phyloP scores from a whole-genome alignment of 805 yeast genomes.

The Monosporozyma yasuniensis region DNA sequence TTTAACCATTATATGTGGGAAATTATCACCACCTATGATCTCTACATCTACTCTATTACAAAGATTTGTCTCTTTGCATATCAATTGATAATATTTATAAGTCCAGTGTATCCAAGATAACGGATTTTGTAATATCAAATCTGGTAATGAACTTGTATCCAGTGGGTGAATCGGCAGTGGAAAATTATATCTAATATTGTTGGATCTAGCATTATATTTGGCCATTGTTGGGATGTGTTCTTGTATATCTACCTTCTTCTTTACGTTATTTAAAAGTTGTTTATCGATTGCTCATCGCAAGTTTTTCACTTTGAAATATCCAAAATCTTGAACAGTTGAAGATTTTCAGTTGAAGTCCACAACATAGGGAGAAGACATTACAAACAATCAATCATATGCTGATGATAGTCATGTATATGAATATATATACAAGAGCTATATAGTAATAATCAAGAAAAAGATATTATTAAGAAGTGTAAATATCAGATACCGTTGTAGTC shows the following conservation, averaged over 20 bases:
- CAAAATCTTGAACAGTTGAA: no score
- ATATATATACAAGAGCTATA: background rate
- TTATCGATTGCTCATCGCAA: background rate
- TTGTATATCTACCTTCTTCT: background rate
- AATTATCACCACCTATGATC: conserved; percentile 30
- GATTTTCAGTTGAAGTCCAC: no score
- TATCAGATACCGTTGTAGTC: conserved; percentile 98
- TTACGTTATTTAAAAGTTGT: background rate
- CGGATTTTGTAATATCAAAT: conserved; percentile 55
- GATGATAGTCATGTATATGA: no score
- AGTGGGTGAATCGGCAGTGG: conserved; percentile 53
- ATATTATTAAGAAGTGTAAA: background rate
- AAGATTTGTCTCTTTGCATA: conserved; percentile 2
- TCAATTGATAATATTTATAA: conserved; percentile 26
- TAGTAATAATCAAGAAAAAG: background rate
- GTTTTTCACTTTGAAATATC: background rate
- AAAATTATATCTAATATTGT: conserved; percentile 31
- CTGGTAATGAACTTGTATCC: conserved; percentile 36
- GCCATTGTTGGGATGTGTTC: conserved; percentile 25
- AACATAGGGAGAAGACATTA: no score
- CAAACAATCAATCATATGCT: no score
- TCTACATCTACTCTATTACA: conserved; percentile 16
- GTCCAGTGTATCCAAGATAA: conserved; percentile 48
- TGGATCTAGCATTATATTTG: conserved; percentile 20
- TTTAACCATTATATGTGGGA: conserved; percentile 29